Evolutionary conservation across 306 rosid genomes (phyloP).

Genomic region (Inga laurina): DNA sequence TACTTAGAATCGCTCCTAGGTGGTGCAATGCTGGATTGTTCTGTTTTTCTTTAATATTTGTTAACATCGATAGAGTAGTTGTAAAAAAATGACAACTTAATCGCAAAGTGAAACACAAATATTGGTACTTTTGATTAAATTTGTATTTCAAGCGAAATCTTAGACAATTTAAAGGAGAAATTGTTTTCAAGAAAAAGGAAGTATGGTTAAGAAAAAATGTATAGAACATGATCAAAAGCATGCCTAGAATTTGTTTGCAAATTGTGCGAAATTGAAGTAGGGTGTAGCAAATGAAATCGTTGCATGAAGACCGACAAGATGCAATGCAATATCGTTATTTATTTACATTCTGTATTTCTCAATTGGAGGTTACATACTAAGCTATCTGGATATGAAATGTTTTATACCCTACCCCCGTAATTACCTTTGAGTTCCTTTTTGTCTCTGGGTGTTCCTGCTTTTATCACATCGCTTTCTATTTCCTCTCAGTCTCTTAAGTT

Average conservation of each 20-base stretch:
- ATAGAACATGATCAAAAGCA: conserved; percentile 1
- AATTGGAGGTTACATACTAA: not conserved
- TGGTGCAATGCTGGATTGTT: not conserved
- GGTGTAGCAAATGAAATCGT: conserved; percentile 13
- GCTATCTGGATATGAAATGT: not conserved
- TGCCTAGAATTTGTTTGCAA: not conserved
- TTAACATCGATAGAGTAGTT: no score
- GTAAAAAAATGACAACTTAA: not conserved
- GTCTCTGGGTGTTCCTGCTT: not conserved
- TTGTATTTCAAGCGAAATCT: not conserved
- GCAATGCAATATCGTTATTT: not conserved
- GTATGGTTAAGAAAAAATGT: not conserved
- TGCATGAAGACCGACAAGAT: conserved; percentile 12
- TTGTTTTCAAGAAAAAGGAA: not conserved
- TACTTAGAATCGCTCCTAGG: not conserved
- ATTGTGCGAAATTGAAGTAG: not conserved
- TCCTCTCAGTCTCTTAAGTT: not conserved
- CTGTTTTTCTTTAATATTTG: not conserved
- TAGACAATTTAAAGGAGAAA: not conserved
- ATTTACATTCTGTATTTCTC: not conserved
- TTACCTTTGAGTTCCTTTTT: not conserved
- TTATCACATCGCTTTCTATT: not conserved
- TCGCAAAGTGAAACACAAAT: not conserved
- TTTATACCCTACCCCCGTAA: not conserved
- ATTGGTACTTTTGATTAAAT: not conserved